These are phyloP conservation scores for Salinomyces thailandicus DNA, from an alignment of 2,329 filamentous ascomycete genomes.

Conservation along the genomic window DNA sequence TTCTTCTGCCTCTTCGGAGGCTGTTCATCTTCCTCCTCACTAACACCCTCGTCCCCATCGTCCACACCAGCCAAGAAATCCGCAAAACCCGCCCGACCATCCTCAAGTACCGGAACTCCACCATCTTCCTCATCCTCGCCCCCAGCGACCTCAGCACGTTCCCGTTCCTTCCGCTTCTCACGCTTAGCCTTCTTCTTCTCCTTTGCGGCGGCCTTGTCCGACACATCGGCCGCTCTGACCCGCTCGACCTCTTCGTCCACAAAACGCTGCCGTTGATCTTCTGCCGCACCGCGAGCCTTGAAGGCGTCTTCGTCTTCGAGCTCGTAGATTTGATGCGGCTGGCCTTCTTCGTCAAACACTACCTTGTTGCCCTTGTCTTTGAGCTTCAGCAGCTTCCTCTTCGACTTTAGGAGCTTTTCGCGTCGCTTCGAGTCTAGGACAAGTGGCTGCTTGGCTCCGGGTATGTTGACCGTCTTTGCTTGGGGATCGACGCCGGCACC, in stretches of 20 bases:
- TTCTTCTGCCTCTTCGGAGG: conserved; percentile 53
- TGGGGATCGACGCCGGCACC: conserved; percentile 11
- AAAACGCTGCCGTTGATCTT: conserved; percentile 66
- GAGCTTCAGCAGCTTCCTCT: conserved; percentile 84
- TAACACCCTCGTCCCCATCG: conserved; percentile 20
- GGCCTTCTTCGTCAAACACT: conserved; percentile 86
- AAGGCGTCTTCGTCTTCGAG: conserved; percentile 80
- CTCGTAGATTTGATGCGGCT: conserved; percentile 75
- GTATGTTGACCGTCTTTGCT: conserved; percentile 52
- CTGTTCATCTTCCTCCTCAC: conserved; percentile 36
- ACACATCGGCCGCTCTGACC: conserved; percentile 63
- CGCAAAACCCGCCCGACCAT: conserved; percentile 33
- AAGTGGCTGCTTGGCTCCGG: conserved; percentile 58
- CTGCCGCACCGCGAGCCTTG: conserved; percentile 60
- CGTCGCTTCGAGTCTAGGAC: conserved; percentile 89
- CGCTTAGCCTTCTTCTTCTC: conserved; percentile 68
- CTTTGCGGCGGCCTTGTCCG: conserved; percentile 72
- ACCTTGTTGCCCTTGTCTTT: conserved; percentile 78
- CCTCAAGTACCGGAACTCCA: conserved; percentile 18
- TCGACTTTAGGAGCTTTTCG: conserved; percentile 88
- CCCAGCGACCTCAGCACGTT: conserved; percentile 39
- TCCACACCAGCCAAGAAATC: conserved; percentile 17
- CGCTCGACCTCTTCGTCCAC: conserved; percentile 62
- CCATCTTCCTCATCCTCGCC: conserved; percentile 13
- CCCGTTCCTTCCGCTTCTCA: conserved; percentile 60